Evolutionary conservation across 2,329 filamentous ascomycete genomes (phyloP).

Genomic region (Biscogniauxia sp.): DNA sequence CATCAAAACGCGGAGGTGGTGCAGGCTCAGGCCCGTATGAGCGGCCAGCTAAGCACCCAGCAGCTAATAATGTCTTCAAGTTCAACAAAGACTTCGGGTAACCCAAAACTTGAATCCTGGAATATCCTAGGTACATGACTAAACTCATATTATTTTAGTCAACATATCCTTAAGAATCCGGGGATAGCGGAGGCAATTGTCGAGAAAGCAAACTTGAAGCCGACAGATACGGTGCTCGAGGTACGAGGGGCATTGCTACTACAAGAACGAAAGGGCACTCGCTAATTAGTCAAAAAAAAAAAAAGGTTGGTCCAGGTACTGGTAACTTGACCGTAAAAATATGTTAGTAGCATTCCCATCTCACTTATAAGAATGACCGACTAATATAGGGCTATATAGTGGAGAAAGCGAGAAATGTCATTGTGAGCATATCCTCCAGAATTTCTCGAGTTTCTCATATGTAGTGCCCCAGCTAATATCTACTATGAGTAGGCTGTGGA

Average conservation of each 20-base stretch:
- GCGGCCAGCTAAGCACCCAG: constrained; percentile 33
- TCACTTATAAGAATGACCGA: background rate
- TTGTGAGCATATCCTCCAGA: constrained; percentile 34
- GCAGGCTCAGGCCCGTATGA: constrained; percentile 41
- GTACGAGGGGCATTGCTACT: constrained; percentile 80
- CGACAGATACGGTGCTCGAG: constrained; percentile 85
- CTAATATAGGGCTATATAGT: background rate
- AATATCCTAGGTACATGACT: background rate
- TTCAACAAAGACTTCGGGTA: constrained; percentile 85
- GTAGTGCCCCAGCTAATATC: constrained; percentile 43
- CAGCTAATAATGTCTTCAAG: constrained; percentile 86
- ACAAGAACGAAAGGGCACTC: constrained; percentile 42
- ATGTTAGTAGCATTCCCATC: background rate
- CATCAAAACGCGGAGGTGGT: constrained; percentile 34
- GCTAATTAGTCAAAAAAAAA: constrained; percentile 40
- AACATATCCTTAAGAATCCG: constrained; percentile 90
- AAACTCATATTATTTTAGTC: constrained; percentile 59
- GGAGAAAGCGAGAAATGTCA: constrained; percentile 76
- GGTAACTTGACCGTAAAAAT: constrained; percentile 87
- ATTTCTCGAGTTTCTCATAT: constrained; percentile 38
- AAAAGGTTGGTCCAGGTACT: constrained; percentile 72
- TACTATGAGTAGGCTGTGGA: constrained; percentile 63
- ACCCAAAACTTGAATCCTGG: constrained; percentile 10
- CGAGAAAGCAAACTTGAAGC: constrained; percentile 84
- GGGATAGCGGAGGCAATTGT: constrained; percentile 69